Percentiles rank a stretch among this genome's conserved stretches.
Conservation (phyloP, 2,329 filamentous ascomycete genomes). For the Septoria petroselini region DNA sequence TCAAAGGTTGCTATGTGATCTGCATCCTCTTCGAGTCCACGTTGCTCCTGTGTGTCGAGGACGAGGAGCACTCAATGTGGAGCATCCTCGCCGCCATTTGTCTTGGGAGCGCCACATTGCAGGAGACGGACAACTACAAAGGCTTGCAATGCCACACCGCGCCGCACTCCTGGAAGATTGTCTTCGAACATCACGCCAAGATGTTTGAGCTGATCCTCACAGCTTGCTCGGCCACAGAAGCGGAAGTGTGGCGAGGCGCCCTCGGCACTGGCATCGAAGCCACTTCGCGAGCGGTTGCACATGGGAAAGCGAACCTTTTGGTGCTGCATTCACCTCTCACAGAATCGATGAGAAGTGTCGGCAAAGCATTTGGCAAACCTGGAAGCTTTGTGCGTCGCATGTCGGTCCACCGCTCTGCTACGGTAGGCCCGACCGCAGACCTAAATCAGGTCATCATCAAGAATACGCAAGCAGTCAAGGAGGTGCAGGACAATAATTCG, state of each 20-base stretch:
- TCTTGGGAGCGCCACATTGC: constrained; percentile 62
- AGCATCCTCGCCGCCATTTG: constrained; percentile 71
- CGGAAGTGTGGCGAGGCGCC: constrained; percentile 73
- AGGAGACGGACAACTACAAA: constrained; percentile 71
- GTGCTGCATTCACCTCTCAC: constrained; percentile 62
- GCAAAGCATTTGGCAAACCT: constrained; percentile 70
- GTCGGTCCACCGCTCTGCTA: constrained; percentile 76
- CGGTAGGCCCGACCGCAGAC: constrained; percentile 65
- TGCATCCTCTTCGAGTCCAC: constrained; percentile 80
- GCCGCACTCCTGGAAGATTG: constrained; percentile 85
- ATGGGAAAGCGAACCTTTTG: constrained; percentile 47
- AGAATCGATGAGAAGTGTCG: constrained; percentile 69
- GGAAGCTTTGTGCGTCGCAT: constrained; percentile 63
- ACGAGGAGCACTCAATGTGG: constrained; percentile 65
- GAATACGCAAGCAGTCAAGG: constrained; percentile 70
- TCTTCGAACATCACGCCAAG: constrained; percentile 73
- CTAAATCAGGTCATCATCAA: constrained; percentile 78
- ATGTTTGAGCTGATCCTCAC: constrained; percentile 83
- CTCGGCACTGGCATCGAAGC: constrained; percentile 54
- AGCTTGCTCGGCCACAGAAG: constrained; percentile 77
- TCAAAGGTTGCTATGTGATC: constrained; percentile 78
- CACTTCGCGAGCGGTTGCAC: constrained; percentile 51
- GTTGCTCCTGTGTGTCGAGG: constrained; percentile 69
- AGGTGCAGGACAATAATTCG: constrained; percentile 46
- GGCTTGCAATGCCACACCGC: constrained; percentile 83